Percentiles rank a stretch among this genome's conserved stretches.
Conservation (phyloP, 176 grass and related monocot genomes). For the Carex littledalei region DNA sequence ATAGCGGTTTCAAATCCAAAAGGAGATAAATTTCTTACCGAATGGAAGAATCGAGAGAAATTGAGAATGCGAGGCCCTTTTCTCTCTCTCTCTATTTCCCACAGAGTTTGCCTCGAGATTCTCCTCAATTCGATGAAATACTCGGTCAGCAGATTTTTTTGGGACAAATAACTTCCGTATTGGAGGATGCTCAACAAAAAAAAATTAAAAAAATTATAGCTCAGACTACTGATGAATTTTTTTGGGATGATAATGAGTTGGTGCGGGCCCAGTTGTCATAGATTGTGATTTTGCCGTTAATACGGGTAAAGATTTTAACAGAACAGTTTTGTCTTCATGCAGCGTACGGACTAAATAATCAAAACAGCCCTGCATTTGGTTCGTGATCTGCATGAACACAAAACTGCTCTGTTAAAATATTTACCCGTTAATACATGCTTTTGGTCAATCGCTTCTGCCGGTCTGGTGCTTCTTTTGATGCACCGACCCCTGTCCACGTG, state of each 20-base stretch:
- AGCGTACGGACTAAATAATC: too few relatives aligned
- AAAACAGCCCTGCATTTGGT: too few relatives aligned
- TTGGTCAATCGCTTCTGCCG: not conserved
- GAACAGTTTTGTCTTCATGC: too few relatives aligned
- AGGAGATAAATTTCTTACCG: not conserved
- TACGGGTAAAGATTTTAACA: too few relatives aligned
- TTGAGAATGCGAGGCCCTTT: not conserved
- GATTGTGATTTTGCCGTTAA: not conserved
- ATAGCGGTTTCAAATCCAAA: not conserved
- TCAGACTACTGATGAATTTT: not conserved
- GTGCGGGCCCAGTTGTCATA: not conserved
- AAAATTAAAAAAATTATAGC: not conserved
- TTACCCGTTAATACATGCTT: not conserved
- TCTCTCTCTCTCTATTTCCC: not conserved
- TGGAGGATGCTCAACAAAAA: not conserved
- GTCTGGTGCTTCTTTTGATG: not conserved
- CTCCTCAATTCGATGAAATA: not conserved
- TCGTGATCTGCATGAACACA: too few relatives aligned
- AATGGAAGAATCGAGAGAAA: not conserved
- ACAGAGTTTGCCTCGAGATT: not conserved
- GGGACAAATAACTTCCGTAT: not conserved
- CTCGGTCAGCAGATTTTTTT: not conserved
- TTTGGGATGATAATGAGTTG: not conserved
- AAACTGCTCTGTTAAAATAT: too few relatives aligned
- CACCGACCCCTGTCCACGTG: constrained; percentile 1